phyloP scores from a whole-genome alignment of 2,329 filamentous ascomycete species.

The Penicillium sp. region DNA sequence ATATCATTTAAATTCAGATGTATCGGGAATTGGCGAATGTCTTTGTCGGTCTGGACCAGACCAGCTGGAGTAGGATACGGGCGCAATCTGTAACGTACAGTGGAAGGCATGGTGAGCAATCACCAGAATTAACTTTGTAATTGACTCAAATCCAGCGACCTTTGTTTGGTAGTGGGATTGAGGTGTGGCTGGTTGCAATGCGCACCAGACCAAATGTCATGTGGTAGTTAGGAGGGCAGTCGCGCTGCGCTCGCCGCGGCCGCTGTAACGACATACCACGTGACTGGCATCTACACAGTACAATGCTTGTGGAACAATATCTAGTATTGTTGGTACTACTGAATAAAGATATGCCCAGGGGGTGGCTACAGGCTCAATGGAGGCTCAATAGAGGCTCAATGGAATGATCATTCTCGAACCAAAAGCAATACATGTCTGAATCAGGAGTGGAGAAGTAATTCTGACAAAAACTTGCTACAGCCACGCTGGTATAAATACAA shows the following conservation, averaged over 20 bases:
- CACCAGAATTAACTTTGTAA: neutral
- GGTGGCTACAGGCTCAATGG: too few relatives aligned
- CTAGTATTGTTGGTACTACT: neutral
- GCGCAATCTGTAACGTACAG: constrained; percentile 30
- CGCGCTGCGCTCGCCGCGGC: neutral
- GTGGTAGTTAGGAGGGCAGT: neutral
- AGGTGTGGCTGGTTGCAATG: neutral
- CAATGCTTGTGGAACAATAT: neutral
- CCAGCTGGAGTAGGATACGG: constrained; percentile 4
- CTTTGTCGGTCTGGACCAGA: neutral
- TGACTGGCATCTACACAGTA: neutral
- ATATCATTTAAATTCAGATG: neutral
- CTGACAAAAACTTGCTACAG: constrained; percentile 15
- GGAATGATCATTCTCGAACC: too few relatives aligned
- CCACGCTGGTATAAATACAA: constrained; percentile 26
- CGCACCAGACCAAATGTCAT: neutral
- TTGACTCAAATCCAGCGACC: neutral
- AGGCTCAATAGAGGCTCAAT: too few relatives aligned
- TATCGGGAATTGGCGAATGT: neutral
- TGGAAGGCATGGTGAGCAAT: constrained; percentile 35
- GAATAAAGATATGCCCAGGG: too few relatives aligned
- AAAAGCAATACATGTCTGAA: neutral
- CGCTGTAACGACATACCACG: neutral
- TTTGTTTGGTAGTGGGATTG: neutral
- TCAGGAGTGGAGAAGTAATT: constrained; percentile 13